These are phyloP conservation scores for Candida silvatica DNA, from an alignment of 805 yeast species.

Conservation along the genomic window DNA sequence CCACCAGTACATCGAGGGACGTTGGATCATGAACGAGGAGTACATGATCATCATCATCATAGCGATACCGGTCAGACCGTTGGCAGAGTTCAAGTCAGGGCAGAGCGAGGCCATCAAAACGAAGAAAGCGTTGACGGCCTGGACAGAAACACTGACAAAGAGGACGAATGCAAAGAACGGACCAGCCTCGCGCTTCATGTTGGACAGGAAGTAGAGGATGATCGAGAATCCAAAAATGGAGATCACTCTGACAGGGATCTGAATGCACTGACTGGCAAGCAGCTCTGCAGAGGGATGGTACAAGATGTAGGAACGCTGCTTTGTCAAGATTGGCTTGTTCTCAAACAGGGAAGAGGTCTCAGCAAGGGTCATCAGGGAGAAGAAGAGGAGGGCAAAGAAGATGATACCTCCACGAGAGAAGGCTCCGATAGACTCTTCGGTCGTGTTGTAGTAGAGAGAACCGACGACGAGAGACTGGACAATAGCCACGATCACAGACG, in stretches of 20 bases:
- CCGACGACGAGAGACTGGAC: constrained; percentile 52
- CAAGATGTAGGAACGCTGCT: constrained; percentile 55
- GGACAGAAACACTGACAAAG: constrained; percentile 28
- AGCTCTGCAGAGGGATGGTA: constrained; percentile 64
- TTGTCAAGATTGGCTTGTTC: constrained; percentile 53
- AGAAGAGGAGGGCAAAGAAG: constrained; percentile 52
- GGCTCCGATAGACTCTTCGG: constrained; percentile 14
- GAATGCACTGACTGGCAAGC: constrained; percentile 44
- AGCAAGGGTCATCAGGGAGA: constrained; percentile 52
- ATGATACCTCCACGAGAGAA: constrained; percentile 52
- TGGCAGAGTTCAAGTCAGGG: constrained; percentile 44
- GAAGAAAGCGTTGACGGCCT: constrained; percentile 43
- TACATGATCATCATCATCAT: constrained; percentile 45
- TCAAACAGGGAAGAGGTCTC: constrained; percentile 53
- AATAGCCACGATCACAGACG: constrained; percentile 39
- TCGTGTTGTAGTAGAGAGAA: constrained; percentile 29
- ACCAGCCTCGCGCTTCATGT: constrained; percentile 44
- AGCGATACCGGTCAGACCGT: constrained; percentile 49
- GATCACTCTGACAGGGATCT: constrained; percentile 46
- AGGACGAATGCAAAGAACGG: constrained; percentile 42
- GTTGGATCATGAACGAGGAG: constrained; percentile 59
- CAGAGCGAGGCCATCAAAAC: constrained; percentile 41
- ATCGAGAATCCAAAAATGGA: constrained; percentile 39
- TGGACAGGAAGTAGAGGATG: constrained; percentile 42
- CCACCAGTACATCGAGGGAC: constrained; percentile 53